Conservation (phyloP, 768 basidiomycete species). For the Plicaturopsis crispa region DNA sequence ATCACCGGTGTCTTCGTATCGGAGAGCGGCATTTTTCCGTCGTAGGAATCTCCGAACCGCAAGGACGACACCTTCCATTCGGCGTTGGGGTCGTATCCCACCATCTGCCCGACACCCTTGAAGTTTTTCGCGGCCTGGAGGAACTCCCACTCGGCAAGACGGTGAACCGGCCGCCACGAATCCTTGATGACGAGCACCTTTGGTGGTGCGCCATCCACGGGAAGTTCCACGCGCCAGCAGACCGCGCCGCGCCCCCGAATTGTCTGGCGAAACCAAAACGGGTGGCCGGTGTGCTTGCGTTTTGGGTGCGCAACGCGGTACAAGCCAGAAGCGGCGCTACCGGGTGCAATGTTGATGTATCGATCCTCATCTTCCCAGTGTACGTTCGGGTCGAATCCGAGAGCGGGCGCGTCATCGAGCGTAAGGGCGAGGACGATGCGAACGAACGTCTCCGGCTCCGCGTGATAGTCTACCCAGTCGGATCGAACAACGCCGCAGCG, state of each 20-base stretch:
- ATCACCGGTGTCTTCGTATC: too few species aligned
- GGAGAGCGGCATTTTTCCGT: too few species aligned
- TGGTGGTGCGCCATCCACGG: too few species aligned
- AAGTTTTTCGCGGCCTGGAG: constrained; percentile 9
- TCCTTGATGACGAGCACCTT: constrained; percentile 18
- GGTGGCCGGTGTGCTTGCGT: too few species aligned
- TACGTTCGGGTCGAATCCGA: constrained; percentile 16
- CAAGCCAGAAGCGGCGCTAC: too few species aligned
- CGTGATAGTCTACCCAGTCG: constrained; percentile 11
- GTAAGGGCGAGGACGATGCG: constrained; percentile 13
- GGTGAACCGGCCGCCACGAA: constrained; percentile 10
- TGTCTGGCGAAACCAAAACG: constrained; percentile 8
- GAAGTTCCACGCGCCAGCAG: constrained; percentile 13
- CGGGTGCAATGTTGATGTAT: constrained; percentile 1
- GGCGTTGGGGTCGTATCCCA: constrained; percentile 4
- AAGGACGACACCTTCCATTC: too few species aligned
- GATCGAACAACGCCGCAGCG: constrained; percentile 11
- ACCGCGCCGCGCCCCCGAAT: constrained; percentile 15
- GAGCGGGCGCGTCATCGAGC: constrained; percentile 8
- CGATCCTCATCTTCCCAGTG: constrained; percentile 10
- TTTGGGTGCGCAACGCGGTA: too few species aligned
- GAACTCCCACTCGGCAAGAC: constrained; percentile 7
- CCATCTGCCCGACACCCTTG: constrained; percentile 13
- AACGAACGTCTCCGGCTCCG: constrained; percentile 9
- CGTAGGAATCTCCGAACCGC: too few species aligned